Conservation (phyloP, 192 early-diverging fungal species). For the Umbelopsis isabellina region DNA sequence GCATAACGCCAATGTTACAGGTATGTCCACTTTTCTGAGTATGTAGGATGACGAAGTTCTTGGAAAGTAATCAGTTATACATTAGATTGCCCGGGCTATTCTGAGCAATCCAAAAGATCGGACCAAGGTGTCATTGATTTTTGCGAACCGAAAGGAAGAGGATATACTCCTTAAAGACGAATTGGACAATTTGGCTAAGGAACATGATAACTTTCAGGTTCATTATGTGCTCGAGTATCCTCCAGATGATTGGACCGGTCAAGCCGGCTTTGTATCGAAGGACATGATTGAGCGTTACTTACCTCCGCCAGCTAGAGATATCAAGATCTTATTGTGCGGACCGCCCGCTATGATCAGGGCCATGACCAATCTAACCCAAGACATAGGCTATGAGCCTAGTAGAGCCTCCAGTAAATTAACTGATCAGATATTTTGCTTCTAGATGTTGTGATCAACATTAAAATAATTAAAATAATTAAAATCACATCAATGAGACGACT, state of each 20-base stretch:
- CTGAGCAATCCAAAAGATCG: slow-evolving; percentile 60
- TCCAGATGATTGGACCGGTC: slow-evolving; percentile 68
- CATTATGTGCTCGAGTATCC: slow-evolving; percentile 66
- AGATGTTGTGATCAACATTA: neutral
- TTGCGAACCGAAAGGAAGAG: slow-evolving; percentile 67
- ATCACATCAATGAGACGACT: too few species aligned
- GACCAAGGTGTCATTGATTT: slow-evolving; percentile 73
- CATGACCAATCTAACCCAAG: slow-evolving; percentile 45
- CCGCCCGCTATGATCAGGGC: slow-evolving; percentile 70
- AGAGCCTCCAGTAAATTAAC: slow-evolving; percentile 32
- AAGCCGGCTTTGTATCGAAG: slow-evolving; percentile 74
- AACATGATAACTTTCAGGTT: slow-evolving; percentile 68
- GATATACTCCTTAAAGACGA: slow-evolving; percentile 70
- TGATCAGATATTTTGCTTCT: slow-evolving; percentile 40
- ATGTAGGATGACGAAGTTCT: neutral
- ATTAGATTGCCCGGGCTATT: slow-evolving; percentile 64
- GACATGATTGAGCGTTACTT: slow-evolving; percentile 69
- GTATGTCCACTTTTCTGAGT: neutral
- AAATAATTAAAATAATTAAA: neutral
- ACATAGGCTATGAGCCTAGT: slow-evolving; percentile 27
- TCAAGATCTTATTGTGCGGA: slow-evolving; percentile 55
- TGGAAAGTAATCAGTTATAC: neutral
- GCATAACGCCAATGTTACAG: slow-evolving; percentile 71
- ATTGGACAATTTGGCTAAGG: slow-evolving; percentile 55
- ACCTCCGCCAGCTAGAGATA: slow-evolving; percentile 60